These are phyloP conservation scores for Penicillium decumbens DNA, from an alignment of 2,329 filamentous ascomycete genomes.

Conservation along the genomic window DNA sequence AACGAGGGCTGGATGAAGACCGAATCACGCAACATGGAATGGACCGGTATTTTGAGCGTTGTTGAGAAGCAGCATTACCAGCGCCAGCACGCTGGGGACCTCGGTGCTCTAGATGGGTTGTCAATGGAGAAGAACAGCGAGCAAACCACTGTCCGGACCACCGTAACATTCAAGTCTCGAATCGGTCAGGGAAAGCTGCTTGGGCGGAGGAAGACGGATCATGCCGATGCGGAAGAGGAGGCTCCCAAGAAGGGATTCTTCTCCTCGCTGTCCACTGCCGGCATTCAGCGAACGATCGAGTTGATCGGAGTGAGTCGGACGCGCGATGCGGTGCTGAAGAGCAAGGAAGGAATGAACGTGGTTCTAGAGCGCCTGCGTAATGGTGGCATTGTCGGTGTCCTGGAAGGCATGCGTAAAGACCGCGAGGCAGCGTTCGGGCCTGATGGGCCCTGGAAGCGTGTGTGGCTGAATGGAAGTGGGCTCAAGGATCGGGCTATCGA, in stretches of 20 bases:
- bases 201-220: conserved; percentile 38
- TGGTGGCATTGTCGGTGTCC: conserved; percentile 63
- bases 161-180: conserved; percentile 58
- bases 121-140: conserved; percentile 39
- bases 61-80: conserved; percentile 58
- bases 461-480: conserved; percentile 37
- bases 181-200: conserved; percentile 56
- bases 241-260: conserved; percentile 54
- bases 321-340: conserved; percentile 57
- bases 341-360: conserved; percentile 63
- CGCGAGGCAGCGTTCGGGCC: conserved; percentile 43
- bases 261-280: conserved; percentile 55
- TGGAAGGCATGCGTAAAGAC: conserved; percentile 66
- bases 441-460: conserved; percentile 42
- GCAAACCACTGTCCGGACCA: conserved; percentile 56
- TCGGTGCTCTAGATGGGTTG: conserved; percentile 25
- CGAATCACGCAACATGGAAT: conserved; percentile 61
- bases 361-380: conserved; percentile 59
- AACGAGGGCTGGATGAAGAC: conserved; percentile 63
- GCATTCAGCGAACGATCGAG: conserved; percentile 61
- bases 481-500: conserved; percentile 24
- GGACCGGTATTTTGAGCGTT: conserved; percentile 61
- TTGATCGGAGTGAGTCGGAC: conserved; percentile 58
- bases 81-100: conserved; percentile 36
- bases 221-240: conserved; percentile 47